Percentiles rank a stretch among this genome's conserved stretches.
Evolutionary conservation across 306 rosid genomes (phyloP).

Genomic region (Vigna trinervia): DNA sequence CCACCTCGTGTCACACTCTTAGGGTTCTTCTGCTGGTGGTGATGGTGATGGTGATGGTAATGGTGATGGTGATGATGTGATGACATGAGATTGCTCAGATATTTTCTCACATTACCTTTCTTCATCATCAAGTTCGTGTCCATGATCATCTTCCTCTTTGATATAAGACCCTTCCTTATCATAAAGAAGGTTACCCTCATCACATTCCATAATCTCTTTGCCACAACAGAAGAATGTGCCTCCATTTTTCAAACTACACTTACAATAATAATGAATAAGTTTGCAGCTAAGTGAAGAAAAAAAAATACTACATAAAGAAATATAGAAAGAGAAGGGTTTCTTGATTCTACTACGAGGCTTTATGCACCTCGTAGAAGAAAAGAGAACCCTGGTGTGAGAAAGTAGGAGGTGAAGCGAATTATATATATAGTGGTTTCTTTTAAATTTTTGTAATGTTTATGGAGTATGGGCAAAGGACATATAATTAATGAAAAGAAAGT

Average conservation of each 20-base stretch:
- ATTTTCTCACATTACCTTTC: constrained; percentile 59
- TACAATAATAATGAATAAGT: neutral
- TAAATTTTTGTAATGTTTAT: neutral
- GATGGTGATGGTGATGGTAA: constrained; percentile 5
- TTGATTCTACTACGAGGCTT: constrained; percentile 55
- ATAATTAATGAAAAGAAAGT: neutral
- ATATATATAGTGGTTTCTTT: constrained; percentile 48
- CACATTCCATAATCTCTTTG: constrained; percentile 59
- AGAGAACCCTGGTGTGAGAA: constrained; percentile 49
- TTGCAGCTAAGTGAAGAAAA: neutral
- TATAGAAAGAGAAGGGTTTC: constrained; percentile 41
- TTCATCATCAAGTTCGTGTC: constrained; percentile 64
- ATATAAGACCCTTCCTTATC: constrained; percentile 59
- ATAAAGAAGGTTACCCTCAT: constrained; percentile 57
- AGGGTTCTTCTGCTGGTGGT: neutral
- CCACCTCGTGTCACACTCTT: constrained; percentile 44
- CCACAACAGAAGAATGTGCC: constrained; percentile 40
- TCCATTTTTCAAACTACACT: constrained; percentile 39
- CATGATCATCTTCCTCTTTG: constrained; percentile 63
- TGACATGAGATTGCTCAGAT: constrained; percentile 53
- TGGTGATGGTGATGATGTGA: constrained; percentile 38
- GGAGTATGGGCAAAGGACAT: constrained; percentile 25
- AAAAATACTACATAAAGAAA: no score
- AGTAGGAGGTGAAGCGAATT: constrained; percentile 40
- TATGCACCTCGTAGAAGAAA: constrained; percentile 53